A percentile compares a stretch with the other conserved stretches of the same genome.
Evolutionary conservation across 805 yeast species (phyloP).

Genomic region (Candida railenensis): DNA sequence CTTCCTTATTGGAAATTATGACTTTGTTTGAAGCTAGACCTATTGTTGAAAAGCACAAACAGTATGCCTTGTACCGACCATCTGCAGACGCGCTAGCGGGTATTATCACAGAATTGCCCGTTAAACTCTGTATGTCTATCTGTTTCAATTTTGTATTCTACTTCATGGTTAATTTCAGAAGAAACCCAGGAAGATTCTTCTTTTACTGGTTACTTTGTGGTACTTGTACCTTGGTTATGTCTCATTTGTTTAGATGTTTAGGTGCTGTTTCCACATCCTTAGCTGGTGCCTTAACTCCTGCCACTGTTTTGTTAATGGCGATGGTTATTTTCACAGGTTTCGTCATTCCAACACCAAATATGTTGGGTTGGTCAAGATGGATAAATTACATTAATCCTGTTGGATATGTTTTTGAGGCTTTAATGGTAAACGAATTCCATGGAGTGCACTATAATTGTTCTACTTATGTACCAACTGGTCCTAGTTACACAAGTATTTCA

Average conservation of each 20-base stretch:
- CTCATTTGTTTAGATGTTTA: slow-evolving; percentile 40
- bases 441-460: slow-evolving; percentile 55
- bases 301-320: slow-evolving; percentile 45
- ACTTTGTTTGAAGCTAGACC: slow-evolving; percentile 60
- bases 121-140: slow-evolving; percentile 42
- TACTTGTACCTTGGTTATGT: slow-evolving; percentile 37
- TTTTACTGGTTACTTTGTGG: slow-evolving; percentile 33
- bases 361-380: slow-evolving; percentile 69
- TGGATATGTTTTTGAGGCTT: slow-evolving; percentile 50
- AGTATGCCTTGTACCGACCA: slow-evolving; percentile 70
- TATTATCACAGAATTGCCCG: slow-evolving; percentile 60
- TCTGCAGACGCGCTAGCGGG: slow-evolving; percentile 70
- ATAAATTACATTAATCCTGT: slow-evolving; percentile 43
- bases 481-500: slow-evolving; percentile 43
- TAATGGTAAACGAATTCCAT: slow-evolving; percentile 66
- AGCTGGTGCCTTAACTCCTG: slow-evolving; percentile 46
- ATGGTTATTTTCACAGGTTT: slow-evolving; percentile 56
- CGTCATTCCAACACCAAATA: slow-evolving; percentile 40
- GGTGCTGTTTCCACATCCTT: slow-evolving; percentile 42
- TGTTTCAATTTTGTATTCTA: slow-evolving; percentile 31
- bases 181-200: slow-evolving; percentile 37
- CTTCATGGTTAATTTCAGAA: slow-evolving; percentile 51
- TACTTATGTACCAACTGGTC: slow-evolving; percentile 59
- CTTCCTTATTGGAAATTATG: slow-evolving; percentile 60
- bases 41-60: slow-evolving; percentile 68